Conservation (phyloP, 2,329 filamentous ascomycete species). For the Gnomoniopsis sp. region DNA sequence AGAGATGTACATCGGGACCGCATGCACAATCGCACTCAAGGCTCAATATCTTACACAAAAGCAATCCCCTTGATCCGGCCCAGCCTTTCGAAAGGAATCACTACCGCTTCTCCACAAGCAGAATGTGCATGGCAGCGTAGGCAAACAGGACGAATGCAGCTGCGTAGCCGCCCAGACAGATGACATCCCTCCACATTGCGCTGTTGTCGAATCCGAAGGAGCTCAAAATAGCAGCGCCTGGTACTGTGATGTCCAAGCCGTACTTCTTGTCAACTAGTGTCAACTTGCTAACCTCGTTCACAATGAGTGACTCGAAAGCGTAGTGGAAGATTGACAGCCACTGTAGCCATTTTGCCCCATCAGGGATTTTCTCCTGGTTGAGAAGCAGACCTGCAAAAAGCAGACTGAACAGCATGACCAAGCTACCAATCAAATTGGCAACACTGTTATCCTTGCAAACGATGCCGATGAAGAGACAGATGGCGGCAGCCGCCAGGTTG, state of each 20-base stretch:
- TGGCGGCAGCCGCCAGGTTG: slow-evolving; percentile 88
- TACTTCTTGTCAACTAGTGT: slow-evolving; percentile 93
- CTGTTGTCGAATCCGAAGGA: slow-evolving; percentile 91
- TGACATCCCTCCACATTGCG: slow-evolving; percentile 80
- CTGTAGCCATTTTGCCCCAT: slow-evolving; percentile 84
- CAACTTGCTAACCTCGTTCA: slow-evolving; percentile 91
- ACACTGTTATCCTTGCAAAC: slow-evolving; percentile 88
- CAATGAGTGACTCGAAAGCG: slow-evolving; percentile 91
- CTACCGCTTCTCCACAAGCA: slow-evolving; percentile 85
- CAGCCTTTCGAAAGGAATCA: not conserved
- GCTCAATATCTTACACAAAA: slow-evolving; percentile 4
- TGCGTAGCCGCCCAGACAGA: slow-evolving; percentile 78
- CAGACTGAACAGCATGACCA: slow-evolving; percentile 96
- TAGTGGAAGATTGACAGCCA: slow-evolving; percentile 97
- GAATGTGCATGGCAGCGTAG: slow-evolving; percentile 87
- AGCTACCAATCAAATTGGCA: slow-evolving; percentile 86
- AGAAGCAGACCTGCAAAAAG: slow-evolving; percentile 91
- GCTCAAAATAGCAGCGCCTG: slow-evolving; percentile 88
- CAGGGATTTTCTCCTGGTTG: slow-evolving; percentile 90
- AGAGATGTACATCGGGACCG: not conserved
- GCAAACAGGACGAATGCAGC: slow-evolving; percentile 81
- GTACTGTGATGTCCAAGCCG: slow-evolving; percentile 92
- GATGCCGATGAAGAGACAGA: slow-evolving; percentile 95
- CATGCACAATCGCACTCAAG: slow-evolving; percentile 1
- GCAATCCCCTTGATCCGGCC: not conserved